Evolutionary conservation across 2,329 filamentous ascomycete genomes (phyloP).

Genomic region (Sclerotinia glacialis): DNA sequence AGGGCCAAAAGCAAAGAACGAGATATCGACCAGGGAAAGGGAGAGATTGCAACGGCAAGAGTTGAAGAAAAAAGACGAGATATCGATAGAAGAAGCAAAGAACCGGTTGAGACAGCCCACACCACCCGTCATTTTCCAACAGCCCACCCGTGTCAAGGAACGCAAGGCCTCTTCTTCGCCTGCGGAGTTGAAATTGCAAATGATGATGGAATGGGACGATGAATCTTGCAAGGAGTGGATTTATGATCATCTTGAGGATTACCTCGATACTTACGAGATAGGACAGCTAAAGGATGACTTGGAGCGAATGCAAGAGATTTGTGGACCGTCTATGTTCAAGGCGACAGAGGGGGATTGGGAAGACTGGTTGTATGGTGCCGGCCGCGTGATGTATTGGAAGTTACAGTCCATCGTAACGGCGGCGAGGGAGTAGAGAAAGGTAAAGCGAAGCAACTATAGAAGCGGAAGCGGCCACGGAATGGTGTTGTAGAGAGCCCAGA

Average conservation of each 20-base stretch:
- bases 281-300: neutral
- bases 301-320: neutral
- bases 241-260: neutral
- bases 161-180: neutral
- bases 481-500: neutral
- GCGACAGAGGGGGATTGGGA: neutral
- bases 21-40: neutral
- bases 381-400: neutral
- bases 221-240: constrained; percentile 6
- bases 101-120: too few relatives aligned
- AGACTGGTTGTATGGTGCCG: neutral
- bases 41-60: neutral
- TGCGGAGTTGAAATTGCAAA: neutral
- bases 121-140: too few relatives aligned
- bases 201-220: neutral
- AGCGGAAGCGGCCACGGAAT: neutral
- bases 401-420: neutral
- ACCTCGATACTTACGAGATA: neutral
- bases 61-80: neutral
- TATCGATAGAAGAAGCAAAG: neutral
- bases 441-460: neutral
- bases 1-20: neutral
- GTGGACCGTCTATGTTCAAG: neutral
- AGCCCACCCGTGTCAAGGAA: neutral
- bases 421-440: neutral